These are phyloP conservation scores for Wickerhamiella shivajii DNA, from an alignment of 805 yeast genomes.

Conservation along the genomic window DNA sequence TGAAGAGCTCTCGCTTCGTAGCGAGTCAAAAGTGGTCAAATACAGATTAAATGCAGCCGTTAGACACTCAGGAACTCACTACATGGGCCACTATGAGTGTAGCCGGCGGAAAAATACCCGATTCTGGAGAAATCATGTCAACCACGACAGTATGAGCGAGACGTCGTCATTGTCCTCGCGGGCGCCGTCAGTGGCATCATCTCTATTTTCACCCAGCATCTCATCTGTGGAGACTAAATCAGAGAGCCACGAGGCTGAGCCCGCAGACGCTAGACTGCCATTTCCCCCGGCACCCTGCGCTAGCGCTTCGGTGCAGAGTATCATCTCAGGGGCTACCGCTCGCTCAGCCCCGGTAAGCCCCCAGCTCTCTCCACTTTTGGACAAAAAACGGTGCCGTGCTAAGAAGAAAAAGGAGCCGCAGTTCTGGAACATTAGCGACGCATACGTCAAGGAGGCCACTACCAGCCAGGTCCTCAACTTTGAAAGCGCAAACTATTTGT, in stretches of 20 bases:
- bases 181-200: not conserved
- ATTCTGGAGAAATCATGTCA: slow-evolving; percentile 15
- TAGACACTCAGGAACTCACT: slow-evolving; percentile 78
- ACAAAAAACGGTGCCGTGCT: not conserved
- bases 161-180: not conserved
- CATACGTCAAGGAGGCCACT: slow-evolving; percentile 47
- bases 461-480: slow-evolving; percentile 47
- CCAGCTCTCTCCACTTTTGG: no score
- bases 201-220: not conserved
- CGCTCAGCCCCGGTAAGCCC: not conserved
- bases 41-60: slow-evolving; percentile 60
- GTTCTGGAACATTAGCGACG: slow-evolving; percentile 74
- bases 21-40: slow-evolving; percentile 11
- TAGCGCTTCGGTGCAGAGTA: slow-evolving; percentile 1
- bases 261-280: not conserved
- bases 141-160: slow-evolving; percentile 1
- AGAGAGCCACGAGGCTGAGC: not conserved
- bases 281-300: slow-evolving; percentile 6
- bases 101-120: slow-evolving; percentile 44
- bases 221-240: not conserved
- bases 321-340: not conserved
- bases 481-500: slow-evolving; percentile 66
- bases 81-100: slow-evolving; percentile 83
- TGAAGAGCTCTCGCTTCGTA: slow-evolving; percentile 34
- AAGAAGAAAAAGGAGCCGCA: not conserved